Evolutionary conservation across 768 basidiomycete species (phyloP).

Genomic region (Naganishia vishniacii): DNA sequence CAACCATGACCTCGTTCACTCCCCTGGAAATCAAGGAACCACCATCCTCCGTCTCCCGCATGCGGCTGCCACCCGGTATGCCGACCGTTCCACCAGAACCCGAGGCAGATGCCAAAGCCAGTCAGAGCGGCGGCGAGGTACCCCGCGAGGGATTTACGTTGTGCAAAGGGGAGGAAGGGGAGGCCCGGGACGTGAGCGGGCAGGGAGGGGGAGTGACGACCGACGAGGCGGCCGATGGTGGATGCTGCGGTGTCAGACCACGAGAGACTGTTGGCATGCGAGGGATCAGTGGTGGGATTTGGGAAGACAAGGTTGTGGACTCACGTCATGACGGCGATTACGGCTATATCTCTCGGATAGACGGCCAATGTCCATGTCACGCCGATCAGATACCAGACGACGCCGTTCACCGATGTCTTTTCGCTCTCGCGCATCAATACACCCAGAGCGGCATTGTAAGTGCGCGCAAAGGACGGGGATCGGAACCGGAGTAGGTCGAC

Average conservation of each 20-base stretch:
- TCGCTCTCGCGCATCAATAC: constrained; percentile 87
- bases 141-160: constrained; percentile 77
- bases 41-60: constrained; percentile 40
- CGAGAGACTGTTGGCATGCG: constrained; percentile 60
- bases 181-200: constrained; percentile 52
- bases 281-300: background rate
- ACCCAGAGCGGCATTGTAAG: constrained; percentile 68
- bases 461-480: constrained; percentile 59
- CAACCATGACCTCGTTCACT: constrained; percentile 5
- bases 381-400: constrained; percentile 85
- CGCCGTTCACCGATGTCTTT: constrained; percentile 75
- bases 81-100: constrained; percentile 59
- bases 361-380: constrained; percentile 68
- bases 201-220: constrained; percentile 61
- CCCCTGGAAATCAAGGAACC: constrained; percentile 33
- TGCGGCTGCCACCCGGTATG: constrained; percentile 13
- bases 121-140: constrained; percentile 72
- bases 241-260: constrained; percentile 96
- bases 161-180: constrained; percentile 61
- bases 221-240: constrained; percentile 80
- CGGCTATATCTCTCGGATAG: constrained; percentile 79
- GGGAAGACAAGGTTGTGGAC: constrained; percentile 46
- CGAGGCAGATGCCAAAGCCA: constrained; percentile 61
- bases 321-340: constrained; percentile 83
- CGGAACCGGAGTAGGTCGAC: constrained; percentile 70